Percentiles rank a stretch among this genome's conserved stretches.
Evolutionary conservation across 345 rosid species (phyloP).

Genomic region (Combretum micranthum): DNA sequence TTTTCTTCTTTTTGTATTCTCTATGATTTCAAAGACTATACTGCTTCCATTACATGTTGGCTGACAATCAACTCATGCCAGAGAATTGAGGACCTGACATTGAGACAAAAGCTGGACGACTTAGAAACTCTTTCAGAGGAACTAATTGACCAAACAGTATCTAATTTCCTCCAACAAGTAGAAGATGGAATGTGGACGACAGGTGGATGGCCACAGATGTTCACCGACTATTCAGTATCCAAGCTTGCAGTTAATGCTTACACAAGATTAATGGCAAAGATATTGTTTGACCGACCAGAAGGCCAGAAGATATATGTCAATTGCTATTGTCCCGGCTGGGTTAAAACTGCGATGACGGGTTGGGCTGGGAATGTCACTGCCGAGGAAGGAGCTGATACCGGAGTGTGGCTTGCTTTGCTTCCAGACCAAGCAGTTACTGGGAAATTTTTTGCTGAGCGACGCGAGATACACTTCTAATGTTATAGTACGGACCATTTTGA

Average conservation of each 20-base stretch:
- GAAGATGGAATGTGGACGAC: slow-evolving; percentile 69
- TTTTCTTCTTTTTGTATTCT: no score
- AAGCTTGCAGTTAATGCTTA: slow-evolving; percentile 82
- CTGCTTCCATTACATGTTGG: neutral
- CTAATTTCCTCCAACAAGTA: slow-evolving; percentile 67
- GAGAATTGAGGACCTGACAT: slow-evolving; percentile 53
- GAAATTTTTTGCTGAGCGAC: slow-evolving; percentile 89
- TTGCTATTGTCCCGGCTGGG: slow-evolving; percentile 98
- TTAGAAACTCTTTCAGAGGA: slow-evolving; percentile 63
- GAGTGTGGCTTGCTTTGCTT: slow-evolving; percentile 87
- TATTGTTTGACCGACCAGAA: slow-evolving; percentile 52
- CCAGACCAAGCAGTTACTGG: slow-evolving; percentile 72
- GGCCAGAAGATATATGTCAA: slow-evolving; percentile 73
- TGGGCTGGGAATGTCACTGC: slow-evolving; percentile 86
- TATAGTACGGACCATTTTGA: no score
- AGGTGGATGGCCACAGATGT: slow-evolving; percentile 85
- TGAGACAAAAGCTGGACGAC: slow-evolving; percentile 51
- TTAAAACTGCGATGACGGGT: slow-evolving; percentile 91
- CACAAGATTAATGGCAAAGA: slow-evolving; percentile 63
- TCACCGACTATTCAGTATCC: slow-evolving; percentile 79
- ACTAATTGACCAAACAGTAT: slow-evolving; percentile 43
- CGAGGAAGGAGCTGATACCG: slow-evolving; percentile 86
- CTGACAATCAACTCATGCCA: slow-evolving; percentile 17
- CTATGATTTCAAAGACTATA: no score
- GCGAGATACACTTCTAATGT: slow-evolving; percentile 60